Conservation (phyloP, 2,329 filamentous ascomycete genomes). For the Rutstroemia sydowiana region DNA sequence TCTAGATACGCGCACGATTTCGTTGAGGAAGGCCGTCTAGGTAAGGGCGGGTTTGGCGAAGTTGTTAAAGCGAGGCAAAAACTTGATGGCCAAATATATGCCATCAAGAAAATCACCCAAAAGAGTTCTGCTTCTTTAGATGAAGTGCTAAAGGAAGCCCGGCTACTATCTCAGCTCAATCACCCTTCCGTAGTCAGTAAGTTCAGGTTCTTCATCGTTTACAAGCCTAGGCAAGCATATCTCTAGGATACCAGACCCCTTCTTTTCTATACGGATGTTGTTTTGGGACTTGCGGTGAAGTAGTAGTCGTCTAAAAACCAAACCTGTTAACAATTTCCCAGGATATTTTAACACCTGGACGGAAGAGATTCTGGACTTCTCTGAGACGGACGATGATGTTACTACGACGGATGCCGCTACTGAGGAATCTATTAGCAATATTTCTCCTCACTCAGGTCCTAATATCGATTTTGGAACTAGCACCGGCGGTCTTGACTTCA, state of each 20-base stretch:
- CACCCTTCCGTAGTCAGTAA: slow-evolving; percentile 59
- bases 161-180: slow-evolving; percentile 83
- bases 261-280: too few species aligned
- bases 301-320: too few species aligned
- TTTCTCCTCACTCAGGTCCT: slow-evolving; percentile 22
- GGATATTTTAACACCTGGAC: slow-evolving; percentile 96
- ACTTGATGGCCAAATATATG: slow-evolving; percentile 87
- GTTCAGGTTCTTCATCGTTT: slow-evolving; percentile 13
- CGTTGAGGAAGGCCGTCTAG: slow-evolving; percentile 78
- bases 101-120: slow-evolving; percentile 92
- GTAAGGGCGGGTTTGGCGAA: slow-evolving; percentile 91
- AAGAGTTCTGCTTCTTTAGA: slow-evolving; percentile 71
- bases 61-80: slow-evolving; percentile 94
- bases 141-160: slow-evolving; percentile 77
- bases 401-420: slow-evolving; percentile 40
- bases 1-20: slow-evolving; percentile 78
- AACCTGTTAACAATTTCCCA: slow-evolving; percentile 47
- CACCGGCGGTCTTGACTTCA: slow-evolving; percentile 81
- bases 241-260: too few species aligned
- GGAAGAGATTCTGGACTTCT: slow-evolving; percentile 56
- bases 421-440: slow-evolving; percentile 21
- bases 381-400: slow-evolving; percentile 48
- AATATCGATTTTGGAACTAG: slow-evolving; percentile 39
- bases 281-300: too few species aligned
- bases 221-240: neutral